Conservation (phyloP, 2,329 filamentous ascomycete species). For the Zalaria obscura region DNA sequence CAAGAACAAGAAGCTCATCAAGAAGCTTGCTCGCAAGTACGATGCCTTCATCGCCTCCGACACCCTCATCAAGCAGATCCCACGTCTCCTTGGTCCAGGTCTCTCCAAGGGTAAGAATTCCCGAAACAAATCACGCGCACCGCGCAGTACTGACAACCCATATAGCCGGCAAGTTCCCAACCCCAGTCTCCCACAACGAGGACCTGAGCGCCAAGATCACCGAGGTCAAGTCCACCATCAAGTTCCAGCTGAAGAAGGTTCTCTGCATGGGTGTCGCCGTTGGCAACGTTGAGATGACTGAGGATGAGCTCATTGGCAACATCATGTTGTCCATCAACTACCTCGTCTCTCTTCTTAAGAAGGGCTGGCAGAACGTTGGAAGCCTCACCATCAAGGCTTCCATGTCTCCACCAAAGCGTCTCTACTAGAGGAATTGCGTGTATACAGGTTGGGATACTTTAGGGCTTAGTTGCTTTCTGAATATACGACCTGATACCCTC, state of each 20-base stretch:
- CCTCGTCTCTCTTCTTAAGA: conserved; percentile 98
- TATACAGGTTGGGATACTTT: background rate
- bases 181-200: conserved; percentile 91
- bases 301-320: conserved; percentile 94
- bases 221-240: conserved; percentile 99
- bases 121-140: too few relatives aligned
- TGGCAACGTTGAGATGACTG: conserved; percentile 91
- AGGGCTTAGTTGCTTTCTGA: background rate
- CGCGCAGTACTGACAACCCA: conserved; percentile 13
- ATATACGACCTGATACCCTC: background rate
- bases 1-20: conserved; percentile 99
- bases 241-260: conserved; percentile 99
- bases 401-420: conserved; percentile 96
- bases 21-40: conserved; percentile 99
- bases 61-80: conserved; percentile 97
- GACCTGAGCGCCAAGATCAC: conserved; percentile 90
- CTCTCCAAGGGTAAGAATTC: conserved; percentile 70
- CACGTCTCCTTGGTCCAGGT: conserved; percentile 97
- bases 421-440: conserved; percentile 59
- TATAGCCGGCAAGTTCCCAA: conserved; percentile 97
- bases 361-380: conserved; percentile 99
- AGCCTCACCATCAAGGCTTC: conserved; percentile 99
- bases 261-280: conserved; percentile 99
- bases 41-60: conserved; percentile 98
- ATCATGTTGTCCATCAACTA: conserved; percentile 99